Conservation (phyloP, 2,329 filamentous ascomycete genomes). For the Periconia sp. region DNA sequence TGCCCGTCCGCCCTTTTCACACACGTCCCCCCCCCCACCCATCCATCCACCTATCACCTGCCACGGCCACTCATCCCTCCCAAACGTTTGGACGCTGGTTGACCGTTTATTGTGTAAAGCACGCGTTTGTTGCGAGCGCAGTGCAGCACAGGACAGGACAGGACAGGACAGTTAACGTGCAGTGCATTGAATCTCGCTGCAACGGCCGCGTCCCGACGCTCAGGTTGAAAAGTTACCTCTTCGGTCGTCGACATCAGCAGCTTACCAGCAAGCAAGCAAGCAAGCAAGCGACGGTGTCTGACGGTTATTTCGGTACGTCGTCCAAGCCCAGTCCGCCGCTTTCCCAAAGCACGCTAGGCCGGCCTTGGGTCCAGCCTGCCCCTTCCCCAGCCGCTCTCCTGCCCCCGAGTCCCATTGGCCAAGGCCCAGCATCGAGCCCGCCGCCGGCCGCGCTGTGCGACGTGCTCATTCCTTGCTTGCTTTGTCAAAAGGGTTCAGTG, state of each 20-base stretch:
- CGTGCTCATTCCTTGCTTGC: slow-evolving; percentile 40
- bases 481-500: slow-evolving; percentile 36
- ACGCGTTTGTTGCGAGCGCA: too few species aligned
- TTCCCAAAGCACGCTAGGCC: too few species aligned
- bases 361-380: not conserved
- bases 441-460: slow-evolving; percentile 29
- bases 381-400: slow-evolving; percentile 19
- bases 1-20: not conserved
- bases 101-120: not conserved
- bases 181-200: not conserved
- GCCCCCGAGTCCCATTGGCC: slow-evolving; percentile 15
- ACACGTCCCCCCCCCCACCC: not conserved
- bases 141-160: too few species aligned
- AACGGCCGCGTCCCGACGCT: not conserved
- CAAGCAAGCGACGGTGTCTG: too few species aligned
- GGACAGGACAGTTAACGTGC: too few species aligned
- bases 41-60: not conserved
- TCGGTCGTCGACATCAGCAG: too few species aligned
- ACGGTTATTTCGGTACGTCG: too few species aligned
- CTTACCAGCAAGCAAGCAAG: too few species aligned
- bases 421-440: slow-evolving; percentile 8
- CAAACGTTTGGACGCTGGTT: not conserved
- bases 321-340: too few species aligned
- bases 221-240: too few species aligned
- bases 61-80: too few species aligned